Evolutionary conservation across 805 yeast genomes (phyloP).

Genomic region (Metschnikowia noctiluminum): DNA sequence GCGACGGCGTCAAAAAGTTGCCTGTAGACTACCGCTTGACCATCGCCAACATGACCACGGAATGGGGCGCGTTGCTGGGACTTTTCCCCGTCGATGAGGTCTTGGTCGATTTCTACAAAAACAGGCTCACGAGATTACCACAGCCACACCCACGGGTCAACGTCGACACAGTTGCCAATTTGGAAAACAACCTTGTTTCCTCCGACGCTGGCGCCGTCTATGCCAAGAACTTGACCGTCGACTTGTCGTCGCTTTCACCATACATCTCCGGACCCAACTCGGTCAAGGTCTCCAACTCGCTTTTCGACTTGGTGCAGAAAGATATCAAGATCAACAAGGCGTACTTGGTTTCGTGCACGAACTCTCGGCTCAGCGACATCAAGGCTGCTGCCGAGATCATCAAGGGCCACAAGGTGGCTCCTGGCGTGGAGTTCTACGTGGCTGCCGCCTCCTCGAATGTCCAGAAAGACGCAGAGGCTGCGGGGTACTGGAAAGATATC

Average conservation of each 20-base stretch:
- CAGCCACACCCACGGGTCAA: constrained; percentile 85
- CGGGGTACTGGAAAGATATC: constrained; percentile 89
- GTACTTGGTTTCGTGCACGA: constrained; percentile 95
- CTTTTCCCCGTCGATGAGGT: constrained; percentile 92
- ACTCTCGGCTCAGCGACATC: constrained; percentile 88
- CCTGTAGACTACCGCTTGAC: constrained; percentile 53
- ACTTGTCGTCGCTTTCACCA: constrained; percentile 77
- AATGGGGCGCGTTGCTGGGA: constrained; percentile 74
- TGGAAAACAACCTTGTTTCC: constrained; percentile 40
- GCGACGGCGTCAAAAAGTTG: constrained; percentile 67
- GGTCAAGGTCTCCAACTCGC: constrained; percentile 83
- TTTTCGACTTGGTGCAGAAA: constrained; percentile 68
- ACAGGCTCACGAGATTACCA: constrained; percentile 54
- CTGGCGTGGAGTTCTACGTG: constrained; percentile 89
- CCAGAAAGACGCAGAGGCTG: constrained; percentile 84
- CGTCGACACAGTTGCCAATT: constrained; percentile 49
- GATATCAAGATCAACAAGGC: constrained; percentile 86
- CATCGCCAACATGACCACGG: constrained; percentile 23
- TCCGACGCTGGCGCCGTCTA: constrained; percentile 81
- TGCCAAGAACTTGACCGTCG: constrained; percentile 83
- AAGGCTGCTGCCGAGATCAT: constrained; percentile 92
- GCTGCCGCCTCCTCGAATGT: constrained; percentile 97
- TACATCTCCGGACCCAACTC: constrained; percentile 96
- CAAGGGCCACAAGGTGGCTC: constrained; percentile 76
- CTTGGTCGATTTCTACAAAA: constrained; percentile 72